Conservation (phyloP, 306 rosid species). For the Lupinus albus region DNA sequence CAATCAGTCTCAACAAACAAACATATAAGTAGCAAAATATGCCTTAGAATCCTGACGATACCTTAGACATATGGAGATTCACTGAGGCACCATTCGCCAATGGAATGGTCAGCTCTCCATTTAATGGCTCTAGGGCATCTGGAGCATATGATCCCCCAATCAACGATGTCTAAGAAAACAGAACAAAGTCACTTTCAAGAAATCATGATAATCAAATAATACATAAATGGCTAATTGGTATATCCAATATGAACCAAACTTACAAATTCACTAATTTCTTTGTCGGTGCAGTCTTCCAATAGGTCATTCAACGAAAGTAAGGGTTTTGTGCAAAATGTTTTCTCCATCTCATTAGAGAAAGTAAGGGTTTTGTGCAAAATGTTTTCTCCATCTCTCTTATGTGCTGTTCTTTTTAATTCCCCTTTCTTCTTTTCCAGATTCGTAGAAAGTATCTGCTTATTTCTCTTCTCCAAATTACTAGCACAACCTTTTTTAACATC, state of each 20-base stretch:
- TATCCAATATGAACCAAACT: constrained; percentile 46
- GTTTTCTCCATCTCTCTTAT: constrained; percentile 7
- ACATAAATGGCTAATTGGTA: constrained; percentile 16
- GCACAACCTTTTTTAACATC: constrained; percentile 26
- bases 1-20: constrained; percentile 37
- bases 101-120: constrained; percentile 75
- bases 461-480: constrained; percentile 9
- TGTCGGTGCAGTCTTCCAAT: constrained; percentile 52
- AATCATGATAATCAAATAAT: constrained; percentile 21
- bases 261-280: constrained; percentile 71
- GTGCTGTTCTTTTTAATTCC: constrained; percentile 1
- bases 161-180: constrained; percentile 69
- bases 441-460: background rate
- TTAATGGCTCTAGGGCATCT: constrained; percentile 57
- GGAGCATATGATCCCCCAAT: constrained; percentile 79
- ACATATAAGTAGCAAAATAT: constrained; percentile 23
- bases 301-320: constrained; percentile 69
- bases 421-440: constrained; percentile 9
- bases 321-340: background rate
- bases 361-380: constrained; percentile 2
- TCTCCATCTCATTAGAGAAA: background rate
- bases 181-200: constrained; percentile 33
- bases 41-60: constrained; percentile 36
- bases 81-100: constrained; percentile 57
- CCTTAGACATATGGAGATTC: constrained; percentile 81